Evolutionary conservation across 306 rosid genomes (phyloP).

Genomic region (Quercus suber): DNA sequence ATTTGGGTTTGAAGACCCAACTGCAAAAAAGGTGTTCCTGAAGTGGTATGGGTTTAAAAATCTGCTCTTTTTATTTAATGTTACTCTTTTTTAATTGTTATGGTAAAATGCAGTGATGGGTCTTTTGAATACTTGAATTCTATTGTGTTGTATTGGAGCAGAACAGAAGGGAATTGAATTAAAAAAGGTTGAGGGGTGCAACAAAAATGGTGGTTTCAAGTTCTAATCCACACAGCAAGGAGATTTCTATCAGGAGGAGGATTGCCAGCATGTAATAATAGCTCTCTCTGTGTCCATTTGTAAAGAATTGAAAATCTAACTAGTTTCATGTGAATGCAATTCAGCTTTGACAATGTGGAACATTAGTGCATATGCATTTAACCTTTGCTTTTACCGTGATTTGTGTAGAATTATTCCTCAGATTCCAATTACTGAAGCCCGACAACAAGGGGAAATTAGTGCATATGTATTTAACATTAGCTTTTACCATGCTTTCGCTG

Average conservation of each 20-base stretch:
- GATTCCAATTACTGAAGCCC: neutral
- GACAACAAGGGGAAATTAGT: neutral
- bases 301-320: neutral
- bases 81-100: neutral
- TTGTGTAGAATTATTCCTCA: neutral
- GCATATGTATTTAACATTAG: neutral
- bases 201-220: constrained; percentile 56
- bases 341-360: neutral
- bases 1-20: neutral
- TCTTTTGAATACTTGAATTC: constrained; percentile 1
- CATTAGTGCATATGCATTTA: neutral
- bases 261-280: constrained; percentile 70
- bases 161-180: neutral
- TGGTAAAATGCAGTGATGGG: neutral
- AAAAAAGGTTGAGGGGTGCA: neutral
- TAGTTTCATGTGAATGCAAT: neutral
- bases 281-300: constrained; percentile 4
- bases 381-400: neutral
- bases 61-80: neutral
- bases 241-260: constrained; percentile 70
- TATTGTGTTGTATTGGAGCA: constrained; percentile 1
- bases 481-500: neutral
- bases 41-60: neutral
- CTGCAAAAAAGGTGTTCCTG: neutral
- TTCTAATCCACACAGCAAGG: constrained; percentile 61